Base-by-base conservation (phyloP, 2,329 filamentous ascomycete genomes). In the Gliomastix tumulicola region DNA sequence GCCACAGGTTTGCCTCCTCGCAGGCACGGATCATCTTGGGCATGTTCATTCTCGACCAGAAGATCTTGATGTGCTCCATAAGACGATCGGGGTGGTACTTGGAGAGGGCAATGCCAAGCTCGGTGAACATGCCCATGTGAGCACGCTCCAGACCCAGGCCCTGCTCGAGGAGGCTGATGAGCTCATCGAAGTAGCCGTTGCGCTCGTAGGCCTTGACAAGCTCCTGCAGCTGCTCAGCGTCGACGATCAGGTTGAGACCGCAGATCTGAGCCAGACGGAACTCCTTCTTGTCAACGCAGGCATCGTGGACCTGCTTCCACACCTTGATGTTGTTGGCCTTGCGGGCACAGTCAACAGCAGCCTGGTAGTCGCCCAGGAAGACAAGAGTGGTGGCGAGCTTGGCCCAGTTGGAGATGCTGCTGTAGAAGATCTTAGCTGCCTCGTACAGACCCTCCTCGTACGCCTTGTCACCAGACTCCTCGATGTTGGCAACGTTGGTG, bases 301-400 rank as follows among this genome's bases (percentile, higher is more conserved):
- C 92, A 56, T 88, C 84, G 65, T 97, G 94, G 49, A 98, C 92
- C 65, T 98, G 87, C 66, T 92, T 94, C 92, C 92, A 98, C 36
- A 98, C 92, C 71, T 94, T 96, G 65, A 96, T 89, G 63, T 88
- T 97, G 73, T 97, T 98, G 51, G 92, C 92, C 69, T 98, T 97
- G 59, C 92, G 86, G 19, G 94, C 92, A 54, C 88, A 96, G 60
- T 98, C 92, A 30, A 98, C 92, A 32, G 92, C 92, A 49, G 88
- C 88, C 64, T 98, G 94, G 69, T 98, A 97, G 50, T 98, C 92
- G 46, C 82, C 84, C 7, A 98, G 79, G 60, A 97, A 88, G n/a
- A 98, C 92, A 42, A 97, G 77, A 10, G 92, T 98, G 10, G 92
- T 97, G 12, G 92, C 89, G 51, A 98, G 81, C 72, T 98, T 98